Base-by-base conservation (phyloP, 805 yeast species). In the Wickerhamiella galacta region DNA sequence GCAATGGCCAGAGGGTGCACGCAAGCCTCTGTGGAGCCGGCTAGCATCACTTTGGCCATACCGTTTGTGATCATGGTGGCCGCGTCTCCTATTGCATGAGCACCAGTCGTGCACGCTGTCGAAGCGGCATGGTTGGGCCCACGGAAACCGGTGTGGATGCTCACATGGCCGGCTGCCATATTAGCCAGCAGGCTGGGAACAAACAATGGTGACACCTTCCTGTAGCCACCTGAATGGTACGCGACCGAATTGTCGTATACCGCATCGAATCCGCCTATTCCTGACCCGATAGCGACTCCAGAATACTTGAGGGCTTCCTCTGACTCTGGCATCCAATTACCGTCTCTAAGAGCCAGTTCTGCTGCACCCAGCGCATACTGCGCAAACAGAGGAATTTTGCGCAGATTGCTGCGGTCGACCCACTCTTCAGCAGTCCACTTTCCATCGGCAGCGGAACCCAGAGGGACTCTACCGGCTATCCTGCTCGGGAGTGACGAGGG, bases 91-190 rank as follows among this genome's bases (percentile, higher is more conserved):
- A 90, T 75, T 0, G 95, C 68, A 48, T 90, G 92, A 19, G 77
- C 68, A 0, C 99, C 99, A 0, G 98, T 83, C 3, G 99, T 93
- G 60, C 99, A 90, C 1, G 98, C 98, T 0, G 96, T 83, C 2
- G 93, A 69, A 0, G 73, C 90, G 0, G 93, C 61, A 49, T 85
- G 95, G 27, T 79, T 70, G 2, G 94, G 93, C 0, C 98, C 99
- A 44, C 67, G 60, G 25, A 83, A 58, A 1, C 78, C 77, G 45
- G 72, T 70, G 41, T 70, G 65, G 36, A 90, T 85, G 5, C 94
- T 76, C 5, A 90, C 70, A 39, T 82, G 73, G 3, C 96, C 95
- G 1, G 85, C 82, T 0, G 94, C 94, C 96, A 90, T 90, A 51
- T 90, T 90, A 24, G 79, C 68, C 25, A 90, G 60, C 30, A 87